These are phyloP conservation scores for Saccharomycopsis sp. DNA, from an alignment of 805 yeast genomes.

Conservation along the genomic window DNA sequence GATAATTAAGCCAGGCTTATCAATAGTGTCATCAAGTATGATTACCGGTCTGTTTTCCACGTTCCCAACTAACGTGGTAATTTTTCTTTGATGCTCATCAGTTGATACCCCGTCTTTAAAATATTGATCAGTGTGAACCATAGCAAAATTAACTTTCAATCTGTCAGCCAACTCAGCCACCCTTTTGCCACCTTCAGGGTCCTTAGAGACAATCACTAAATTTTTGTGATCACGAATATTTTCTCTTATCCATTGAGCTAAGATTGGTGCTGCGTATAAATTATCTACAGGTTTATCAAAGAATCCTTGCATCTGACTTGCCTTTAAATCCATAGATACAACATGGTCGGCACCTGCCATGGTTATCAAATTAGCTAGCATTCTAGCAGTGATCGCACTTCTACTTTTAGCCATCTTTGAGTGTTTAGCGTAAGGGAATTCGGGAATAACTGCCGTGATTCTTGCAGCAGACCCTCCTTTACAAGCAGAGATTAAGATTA, in stretches of 20 bases:
- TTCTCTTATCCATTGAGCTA: constrained; percentile 48
- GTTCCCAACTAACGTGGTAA: constrained; percentile 61
- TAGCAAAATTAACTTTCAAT: constrained; percentile 51
- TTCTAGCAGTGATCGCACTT: constrained; percentile 29
- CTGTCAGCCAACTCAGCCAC: constrained; percentile 55
- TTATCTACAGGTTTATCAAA: constrained; percentile 59
- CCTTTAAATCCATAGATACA: constrained; percentile 60
- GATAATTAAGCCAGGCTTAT: constrained; percentile 48
- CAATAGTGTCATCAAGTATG: constrained; percentile 55
- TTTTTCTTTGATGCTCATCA: constrained; percentile 30
- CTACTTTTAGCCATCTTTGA: constrained; percentile 35
- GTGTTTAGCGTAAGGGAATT: constrained; percentile 95
- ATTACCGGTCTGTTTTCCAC: constrained; percentile 50
- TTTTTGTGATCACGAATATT: constrained; percentile 46
- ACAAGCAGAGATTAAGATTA: constrained; percentile 89
- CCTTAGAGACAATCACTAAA: constrained; percentile 55
- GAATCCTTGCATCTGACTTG: constrained; percentile 59
- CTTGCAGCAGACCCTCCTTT: constrained; percentile 92
- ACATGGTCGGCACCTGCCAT: constrained; percentile 60
- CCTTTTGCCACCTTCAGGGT: constrained; percentile 60
- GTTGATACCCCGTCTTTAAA: constrained; percentile 32
- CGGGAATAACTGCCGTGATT: constrained; percentile 90
- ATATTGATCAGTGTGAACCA: constrained; percentile 47
- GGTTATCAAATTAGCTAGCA: constrained; percentile 45
- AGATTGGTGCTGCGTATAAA: constrained; percentile 47